A percentile compares a stretch with the other conserved stretches of the same genome.
Conservation (phyloP, 352 stramenopile genomes). For the Globisporangium irregulare region DNA sequence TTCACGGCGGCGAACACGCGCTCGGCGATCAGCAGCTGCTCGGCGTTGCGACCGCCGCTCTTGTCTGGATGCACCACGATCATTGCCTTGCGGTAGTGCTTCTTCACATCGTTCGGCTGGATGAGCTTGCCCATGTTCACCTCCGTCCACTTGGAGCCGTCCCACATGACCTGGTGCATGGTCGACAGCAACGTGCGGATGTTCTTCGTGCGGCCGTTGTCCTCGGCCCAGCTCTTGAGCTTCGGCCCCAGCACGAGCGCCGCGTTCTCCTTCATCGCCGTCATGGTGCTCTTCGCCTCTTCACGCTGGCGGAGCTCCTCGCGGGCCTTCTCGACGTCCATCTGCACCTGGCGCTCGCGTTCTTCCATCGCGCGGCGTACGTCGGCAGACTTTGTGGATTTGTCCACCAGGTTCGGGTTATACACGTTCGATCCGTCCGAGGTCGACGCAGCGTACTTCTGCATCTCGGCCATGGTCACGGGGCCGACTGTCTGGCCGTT, state of each 20-base stretch:
- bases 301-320: slow-evolving; percentile 71
- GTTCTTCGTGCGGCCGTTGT: slow-evolving; percentile 89
- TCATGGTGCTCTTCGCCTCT: slow-evolving; percentile 50
- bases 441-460: slow-evolving; percentile 56
- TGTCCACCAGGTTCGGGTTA: slow-evolving; percentile 82
- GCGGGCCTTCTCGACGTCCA: slow-evolving; percentile 71
- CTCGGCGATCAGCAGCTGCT: slow-evolving; percentile 89
- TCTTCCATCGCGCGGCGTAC: slow-evolving; percentile 85
- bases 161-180: slow-evolving; percentile 92
- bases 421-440: slow-evolving; percentile 84
- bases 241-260: slow-evolving; percentile 54
- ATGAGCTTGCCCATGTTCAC: slow-evolving; percentile 92
- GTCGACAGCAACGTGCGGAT: slow-evolving; percentile 89
- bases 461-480: slow-evolving; percentile 82
- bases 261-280: slow-evolving; percentile 65
- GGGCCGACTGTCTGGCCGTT: slow-evolving; percentile 74
- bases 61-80: slow-evolving; percentile 93
- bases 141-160: slow-evolving; percentile 83
- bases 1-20: slow-evolving; percentile 89
- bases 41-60: slow-evolving; percentile 72
- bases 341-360: slow-evolving; percentile 66
- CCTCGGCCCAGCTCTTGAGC: slow-evolving; percentile 81
- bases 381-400: slow-evolving; percentile 72
- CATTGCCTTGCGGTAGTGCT: slow-evolving; percentile 90
- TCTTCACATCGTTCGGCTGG: slow-evolving; percentile 88